phyloP scores from a whole-genome alignment of 1,284 basidiomycete genomes.

The Apiotrichum siamense region DNA sequence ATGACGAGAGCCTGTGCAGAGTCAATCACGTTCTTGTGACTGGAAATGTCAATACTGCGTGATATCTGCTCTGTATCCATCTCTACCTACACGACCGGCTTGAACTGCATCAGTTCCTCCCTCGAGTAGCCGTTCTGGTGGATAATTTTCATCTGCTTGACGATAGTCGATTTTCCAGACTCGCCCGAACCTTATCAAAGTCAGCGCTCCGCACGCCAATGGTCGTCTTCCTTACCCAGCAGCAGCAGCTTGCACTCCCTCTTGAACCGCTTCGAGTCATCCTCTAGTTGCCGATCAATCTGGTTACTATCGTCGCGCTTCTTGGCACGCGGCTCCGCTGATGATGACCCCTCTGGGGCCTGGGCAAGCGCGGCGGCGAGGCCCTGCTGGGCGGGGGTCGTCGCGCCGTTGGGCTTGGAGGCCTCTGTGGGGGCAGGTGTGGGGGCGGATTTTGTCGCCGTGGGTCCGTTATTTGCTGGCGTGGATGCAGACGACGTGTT shows the following conservation, averaged over 20 bases:
- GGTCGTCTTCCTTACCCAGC: constrained; percentile 57
- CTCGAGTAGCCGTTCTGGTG: constrained; percentile 86
- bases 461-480: constrained; percentile 7
- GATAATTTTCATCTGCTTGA: constrained; percentile 99
- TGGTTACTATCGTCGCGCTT: constrained; percentile 59
- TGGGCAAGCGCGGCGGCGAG: constrained; percentile 34
- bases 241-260: constrained; percentile 93
- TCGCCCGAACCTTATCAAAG: constrained; percentile 72
- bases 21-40: constrained; percentile 65
- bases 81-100: constrained; percentile 63
- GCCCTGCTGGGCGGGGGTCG: constrained; percentile 23
- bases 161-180: constrained; percentile 92
- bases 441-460: constrained; percentile 18
- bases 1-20: constrained; percentile 82
- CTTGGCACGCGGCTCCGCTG: constrained; percentile 20
- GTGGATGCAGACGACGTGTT: constrained; percentile 5
- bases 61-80: neutral
- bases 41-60: constrained; percentile 8
- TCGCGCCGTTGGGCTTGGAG: neutral
- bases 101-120: constrained; percentile 73
- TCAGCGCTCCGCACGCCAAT: no score
- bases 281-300: constrained; percentile 55
- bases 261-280: constrained; percentile 60
- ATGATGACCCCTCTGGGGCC: constrained; percentile 9
- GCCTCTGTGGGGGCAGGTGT: constrained; percentile 25